Conservation (phyloP, 2,329 filamentous ascomycete genomes). For the Alternaria ethzedia region DNA sequence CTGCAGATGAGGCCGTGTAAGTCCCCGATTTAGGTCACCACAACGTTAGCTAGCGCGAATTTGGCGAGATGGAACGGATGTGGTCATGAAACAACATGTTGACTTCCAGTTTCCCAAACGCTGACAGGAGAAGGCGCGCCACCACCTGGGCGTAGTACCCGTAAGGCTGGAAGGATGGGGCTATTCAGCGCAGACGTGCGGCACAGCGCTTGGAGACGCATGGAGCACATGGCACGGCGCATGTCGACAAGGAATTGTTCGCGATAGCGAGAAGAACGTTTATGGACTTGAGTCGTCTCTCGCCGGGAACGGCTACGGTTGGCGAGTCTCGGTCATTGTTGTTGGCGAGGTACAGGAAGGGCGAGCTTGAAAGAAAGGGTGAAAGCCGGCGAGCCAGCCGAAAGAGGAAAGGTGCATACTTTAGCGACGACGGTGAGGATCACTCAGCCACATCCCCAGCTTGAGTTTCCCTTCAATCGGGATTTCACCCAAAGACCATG, state of each 20-base stretch:
- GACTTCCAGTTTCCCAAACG: slow-evolving; percentile 4
- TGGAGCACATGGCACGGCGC: neutral
- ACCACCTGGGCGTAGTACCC: slow-evolving; percentile 3
- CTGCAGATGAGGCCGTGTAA: slow-evolving; percentile 18
- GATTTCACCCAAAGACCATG: neutral
- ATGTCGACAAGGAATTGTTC: neutral
- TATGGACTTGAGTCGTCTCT: neutral
- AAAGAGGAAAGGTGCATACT: neutral
- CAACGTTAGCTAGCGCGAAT: slow-evolving; percentile 6
- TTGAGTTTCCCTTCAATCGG: neutral
- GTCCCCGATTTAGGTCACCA: slow-evolving; percentile 24
- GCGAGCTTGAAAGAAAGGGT: neutral
- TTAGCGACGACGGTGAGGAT: neutral
- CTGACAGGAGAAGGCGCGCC: slow-evolving; percentile 11
- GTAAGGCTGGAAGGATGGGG: slow-evolving; percentile 2
- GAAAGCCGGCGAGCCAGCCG: neutral
- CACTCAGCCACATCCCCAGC: neutral
- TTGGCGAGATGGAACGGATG: slow-evolving; percentile 4
- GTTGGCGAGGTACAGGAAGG: neutral
- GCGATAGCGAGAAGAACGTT: neutral
- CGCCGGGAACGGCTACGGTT: neutral
- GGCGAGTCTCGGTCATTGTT: neutral
- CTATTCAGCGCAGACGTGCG: neutral
- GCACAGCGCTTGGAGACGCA: neutral
- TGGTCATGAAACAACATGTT: neutral